Evolutionary conservation across 2,329 filamentous ascomycete species (phyloP).

Genomic region (Penicillium sp.): DNA sequence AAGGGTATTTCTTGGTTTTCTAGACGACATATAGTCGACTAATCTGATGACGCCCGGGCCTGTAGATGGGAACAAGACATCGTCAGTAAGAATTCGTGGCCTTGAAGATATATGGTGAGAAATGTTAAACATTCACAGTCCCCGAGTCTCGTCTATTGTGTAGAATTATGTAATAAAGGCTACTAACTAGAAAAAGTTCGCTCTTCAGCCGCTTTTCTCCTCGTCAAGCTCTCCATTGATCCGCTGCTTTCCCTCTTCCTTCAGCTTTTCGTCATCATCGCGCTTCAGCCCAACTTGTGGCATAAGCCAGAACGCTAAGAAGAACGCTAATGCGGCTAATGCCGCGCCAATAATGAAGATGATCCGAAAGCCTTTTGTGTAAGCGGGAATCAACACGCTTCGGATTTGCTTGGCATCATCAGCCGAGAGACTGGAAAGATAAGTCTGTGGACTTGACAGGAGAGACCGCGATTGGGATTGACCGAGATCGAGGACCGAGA

Average conservation of each 20-base stretch:
- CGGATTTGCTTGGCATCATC: slow-evolving; percentile 36
- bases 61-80: too few species aligned
- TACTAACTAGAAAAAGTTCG: too few species aligned
- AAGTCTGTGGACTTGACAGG: slow-evolving; percentile 40
- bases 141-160: neutral
- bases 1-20: too few species aligned
- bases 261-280: slow-evolving; percentile 39
- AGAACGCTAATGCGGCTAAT: slow-evolving; percentile 44
- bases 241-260: slow-evolving; percentile 37
- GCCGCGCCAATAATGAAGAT: slow-evolving; percentile 49
- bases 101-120: too few species aligned
- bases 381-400: slow-evolving; percentile 42
- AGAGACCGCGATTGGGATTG: slow-evolving; percentile 32
- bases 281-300: slow-evolving; percentile 43
- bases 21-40: too few species aligned
- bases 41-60: too few species aligned
- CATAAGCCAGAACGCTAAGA: slow-evolving; percentile 44
- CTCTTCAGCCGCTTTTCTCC: slow-evolving; percentile 18
- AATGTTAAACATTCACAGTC: too few species aligned
- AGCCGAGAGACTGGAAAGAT: slow-evolving; percentile 35
- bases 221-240: slow-evolving; percentile 26
- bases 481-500: slow-evolving; percentile 35
- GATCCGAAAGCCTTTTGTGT: slow-evolving; percentile 47
- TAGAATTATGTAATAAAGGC: neutral
- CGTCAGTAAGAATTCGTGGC: too few species aligned